Base-by-base conservation (phyloP, 1,284 basidiomycete species). In the Mycena sp. region DNA sequence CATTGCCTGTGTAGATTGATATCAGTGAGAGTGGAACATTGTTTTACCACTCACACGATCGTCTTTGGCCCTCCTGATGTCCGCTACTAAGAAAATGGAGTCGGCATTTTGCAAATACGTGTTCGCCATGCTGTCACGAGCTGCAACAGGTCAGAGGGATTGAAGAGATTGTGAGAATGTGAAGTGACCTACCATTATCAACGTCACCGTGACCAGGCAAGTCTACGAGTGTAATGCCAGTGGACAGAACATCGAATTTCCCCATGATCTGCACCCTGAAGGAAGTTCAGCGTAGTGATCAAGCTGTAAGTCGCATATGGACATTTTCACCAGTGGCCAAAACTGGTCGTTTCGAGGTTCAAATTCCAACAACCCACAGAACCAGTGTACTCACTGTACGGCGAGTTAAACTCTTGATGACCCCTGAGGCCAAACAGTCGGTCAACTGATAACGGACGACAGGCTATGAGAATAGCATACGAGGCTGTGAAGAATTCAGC, bases 321-420 rank as follows among this genome's bases (percentile, higher is more conserved):
- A 63, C 65, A 43, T 59, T 43, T 67, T 63, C 10, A 67, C 65
- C 56, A 67, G 38, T 2, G 65, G 65, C 65, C 65, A 67, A 23
- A 67, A 52, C 61, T 67, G 32, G 14, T 38, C 32, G 23, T 32
- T 17, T 6, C 10, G 14, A 38, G 19, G 37, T 28, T 48, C 16
- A 59, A 23, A 32, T 38, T 1, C n/a, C 1, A 25, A 29, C 6
- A 32, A 19, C 12, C 32, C 26, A 6, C 19, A 29, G n/a, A 25
- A 46, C 10, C 3, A 4, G 16, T 30, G 16, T 14, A 59, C 64
- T 37, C 28, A 66, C 64, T 7, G 32, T 45, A 7, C 64, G 60
- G 16, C 48, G 26, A 14, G 46, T 58, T 2, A 56, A 41, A n/a
- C 28, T 32, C 6, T 44, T 53, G 14, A 67, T 25, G 19, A 58